Evolutionary conservation across 495 filamentous ascomycete genomes (phyloP).

Genomic region (Lentithecium fluviatile): DNA sequence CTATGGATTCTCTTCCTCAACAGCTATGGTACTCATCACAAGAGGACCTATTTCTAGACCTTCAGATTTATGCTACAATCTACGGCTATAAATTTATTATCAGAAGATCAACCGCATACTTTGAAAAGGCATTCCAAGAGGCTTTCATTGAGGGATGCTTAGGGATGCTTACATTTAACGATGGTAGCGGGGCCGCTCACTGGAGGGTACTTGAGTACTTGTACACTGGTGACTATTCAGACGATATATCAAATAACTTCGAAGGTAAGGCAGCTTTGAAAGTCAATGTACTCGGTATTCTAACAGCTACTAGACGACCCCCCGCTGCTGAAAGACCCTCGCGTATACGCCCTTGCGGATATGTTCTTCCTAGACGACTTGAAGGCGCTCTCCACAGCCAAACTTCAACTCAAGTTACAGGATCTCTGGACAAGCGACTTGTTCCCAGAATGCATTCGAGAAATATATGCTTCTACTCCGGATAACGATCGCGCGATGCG

Average conservation of each 20-base stretch:
- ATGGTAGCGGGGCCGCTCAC: conserved; percentile 11
- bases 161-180: conserved; percentile 9
- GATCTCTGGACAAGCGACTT: too few relatives aligned
- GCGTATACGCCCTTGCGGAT: conserved; percentile 15
- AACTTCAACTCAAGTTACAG: too few relatives aligned
- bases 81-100: conserved; percentile 14
- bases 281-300: background rate
- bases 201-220: conserved; percentile 25
- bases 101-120: conserved; percentile 14
- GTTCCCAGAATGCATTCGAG: too few relatives aligned
- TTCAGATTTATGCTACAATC: too few relatives aligned
- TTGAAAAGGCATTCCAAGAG: conserved; percentile 16
- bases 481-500: conserved; percentile 6
- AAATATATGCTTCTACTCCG: too few relatives aligned
- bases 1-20: too few relatives aligned
- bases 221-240: conserved; percentile 22
- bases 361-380: conserved; percentile 20
- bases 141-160: conserved; percentile 5
- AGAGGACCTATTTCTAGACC: too few relatives aligned
- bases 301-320: conserved; percentile 20
- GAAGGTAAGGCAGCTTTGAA: conserved; percentile 6
- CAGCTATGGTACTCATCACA: too few relatives aligned
- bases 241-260: conserved; percentile 2
- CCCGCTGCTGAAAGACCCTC: conserved; percentile 13
- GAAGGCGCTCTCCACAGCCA: background rate